Percentiles rank a stretch among this genome's conserved stretches.
phyloP scores from a whole-genome alignment of 352 stramenopile genomes.

The Peronospora tabacina region DNA sequence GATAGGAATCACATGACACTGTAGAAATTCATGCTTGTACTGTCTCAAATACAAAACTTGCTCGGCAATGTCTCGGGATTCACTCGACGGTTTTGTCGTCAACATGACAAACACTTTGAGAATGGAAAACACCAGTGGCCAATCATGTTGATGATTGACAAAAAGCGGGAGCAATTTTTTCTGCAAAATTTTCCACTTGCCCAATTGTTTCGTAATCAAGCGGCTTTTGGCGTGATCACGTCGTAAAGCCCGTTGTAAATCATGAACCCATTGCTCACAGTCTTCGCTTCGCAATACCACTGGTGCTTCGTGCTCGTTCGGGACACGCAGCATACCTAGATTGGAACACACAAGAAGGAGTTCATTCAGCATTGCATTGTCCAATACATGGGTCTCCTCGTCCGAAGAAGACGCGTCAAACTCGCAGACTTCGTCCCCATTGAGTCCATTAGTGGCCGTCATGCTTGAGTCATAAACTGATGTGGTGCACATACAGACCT shows the following conservation, averaged over 20 bases:
- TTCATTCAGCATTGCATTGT: slow-evolving; percentile 82
- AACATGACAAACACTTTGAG: slow-evolving; percentile 88
- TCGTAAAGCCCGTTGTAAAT: slow-evolving; percentile 76
- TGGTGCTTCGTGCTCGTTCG: slow-evolving; percentile 41
- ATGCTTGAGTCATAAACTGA: too few species aligned
- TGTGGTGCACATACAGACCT: too few species aligned
- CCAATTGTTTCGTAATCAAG: slow-evolving; percentile 75
- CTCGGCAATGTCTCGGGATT: slow-evolving; percentile 73
- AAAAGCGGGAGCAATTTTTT: slow-evolving; percentile 83
- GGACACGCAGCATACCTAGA: slow-evolving; percentile 67
- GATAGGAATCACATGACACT: slow-evolving; percentile 58
- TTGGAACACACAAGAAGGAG: slow-evolving; percentile 85
- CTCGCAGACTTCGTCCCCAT: slow-evolving; percentile 11
- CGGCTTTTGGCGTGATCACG: slow-evolving; percentile 78
- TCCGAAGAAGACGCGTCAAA: slow-evolving; percentile 47
- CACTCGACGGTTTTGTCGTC: slow-evolving; percentile 74
- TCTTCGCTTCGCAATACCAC: slow-evolving; percentile 79
- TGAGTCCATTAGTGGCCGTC: too few species aligned
- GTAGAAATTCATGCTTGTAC: slow-evolving; percentile 85
- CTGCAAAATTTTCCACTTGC: slow-evolving; percentile 83
- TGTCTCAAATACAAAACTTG: slow-evolving; percentile 72
- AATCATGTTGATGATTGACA: slow-evolving; percentile 83
- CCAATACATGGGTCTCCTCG: slow-evolving; percentile 40
- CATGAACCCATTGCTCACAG: slow-evolving; percentile 79
- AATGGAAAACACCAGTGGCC: slow-evolving; percentile 82